phyloP scores from a whole-genome alignment of 306 rosid genomes.

The Rosa lucieae region DNA sequence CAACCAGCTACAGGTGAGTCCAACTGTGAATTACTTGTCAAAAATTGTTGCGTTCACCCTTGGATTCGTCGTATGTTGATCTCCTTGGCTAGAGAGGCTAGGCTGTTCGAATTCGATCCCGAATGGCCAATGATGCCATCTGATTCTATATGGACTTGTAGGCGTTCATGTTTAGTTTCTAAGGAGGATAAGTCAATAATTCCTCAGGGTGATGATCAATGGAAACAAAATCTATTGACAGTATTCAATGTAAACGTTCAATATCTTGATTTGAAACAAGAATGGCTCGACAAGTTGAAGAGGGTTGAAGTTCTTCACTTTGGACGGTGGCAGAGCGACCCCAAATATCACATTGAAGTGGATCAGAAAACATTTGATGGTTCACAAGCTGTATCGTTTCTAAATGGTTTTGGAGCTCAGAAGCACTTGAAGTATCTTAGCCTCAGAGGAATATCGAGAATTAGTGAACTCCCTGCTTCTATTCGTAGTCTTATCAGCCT shows the following conservation, averaged over 20 bases:
- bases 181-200: too few species aligned
- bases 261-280: neutral
- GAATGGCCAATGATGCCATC: neutral
- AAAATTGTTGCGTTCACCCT: constrained; percentile 11
- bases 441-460: constrained; percentile 35
- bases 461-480: constrained; percentile 16
- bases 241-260: constrained; percentile 26
- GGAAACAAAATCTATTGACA: neutral
- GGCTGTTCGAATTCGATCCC: neutral
- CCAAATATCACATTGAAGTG: constrained; percentile 32
- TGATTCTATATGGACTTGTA: neutral
- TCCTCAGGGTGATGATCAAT: neutral
- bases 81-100: neutral
- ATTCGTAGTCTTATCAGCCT: constrained; percentile 7
- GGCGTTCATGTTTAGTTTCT: neutral
- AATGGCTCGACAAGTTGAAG: constrained; percentile 16
- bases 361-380: neutral
- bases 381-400: neutral
- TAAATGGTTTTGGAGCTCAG: constrained; percentile 16
- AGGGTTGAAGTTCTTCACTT: constrained; percentile 30
- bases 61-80: constrained; percentile 34
- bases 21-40: neutral
- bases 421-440: constrained; percentile 26
- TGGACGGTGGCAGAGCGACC: constrained; percentile 25
- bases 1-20: neutral